These are phyloP conservation scores for Platismatia glauca DNA, from an alignment of 495 filamentous ascomycete species.

Conservation along the genomic window DNA sequence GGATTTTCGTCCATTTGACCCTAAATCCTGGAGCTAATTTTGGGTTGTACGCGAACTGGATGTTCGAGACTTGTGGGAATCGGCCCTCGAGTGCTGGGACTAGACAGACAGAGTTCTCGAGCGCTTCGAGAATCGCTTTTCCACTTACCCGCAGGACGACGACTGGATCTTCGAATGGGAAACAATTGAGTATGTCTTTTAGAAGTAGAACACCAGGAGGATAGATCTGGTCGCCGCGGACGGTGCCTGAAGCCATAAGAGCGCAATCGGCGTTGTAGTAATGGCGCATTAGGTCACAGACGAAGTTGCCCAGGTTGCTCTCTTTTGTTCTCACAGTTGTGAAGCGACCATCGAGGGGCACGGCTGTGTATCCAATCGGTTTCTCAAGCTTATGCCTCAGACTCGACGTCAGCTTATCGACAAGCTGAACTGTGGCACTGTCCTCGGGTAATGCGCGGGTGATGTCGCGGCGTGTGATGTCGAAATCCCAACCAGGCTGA, in stretches of 20 bases:
- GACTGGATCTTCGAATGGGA: conserved; percentile 88
- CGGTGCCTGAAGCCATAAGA: conserved; percentile 81
- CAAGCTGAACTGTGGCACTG: conserved; percentile 42
- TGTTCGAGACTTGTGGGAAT: conserved; percentile 71
- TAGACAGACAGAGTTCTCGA: conserved; percentile 73
- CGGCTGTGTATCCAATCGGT: conserved; percentile 71
- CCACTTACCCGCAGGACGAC: conserved; percentile 64
- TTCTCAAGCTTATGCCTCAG: conserved; percentile 70
- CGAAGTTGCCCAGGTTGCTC: conserved; percentile 81
- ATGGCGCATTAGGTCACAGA: conserved; percentile 80
- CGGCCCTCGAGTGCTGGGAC: conserved; percentile 75
- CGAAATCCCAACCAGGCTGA: conserved; percentile 58
- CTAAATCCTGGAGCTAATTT: conserved; percentile 48
- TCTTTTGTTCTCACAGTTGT: conserved; percentile 67
- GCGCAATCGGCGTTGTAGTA: conserved; percentile 73
- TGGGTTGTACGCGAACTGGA: conserved; percentile 61
- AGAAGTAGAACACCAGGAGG: conserved; percentile 64
- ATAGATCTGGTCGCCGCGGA: conserved; percentile 83
- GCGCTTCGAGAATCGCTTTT: conserved; percentile 56
- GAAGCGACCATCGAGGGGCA: conserved; percentile 76
- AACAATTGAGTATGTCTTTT: conserved; percentile 70
- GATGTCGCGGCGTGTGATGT: conserved; percentile 66
- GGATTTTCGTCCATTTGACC: conserved; percentile 53
- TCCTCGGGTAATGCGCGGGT: conserved; percentile 58
- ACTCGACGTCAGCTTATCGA: conserved; percentile 57